Base-by-base conservation (phyloP, 352 stramenopile genomes). In the Phytophthora idaei region DNA sequence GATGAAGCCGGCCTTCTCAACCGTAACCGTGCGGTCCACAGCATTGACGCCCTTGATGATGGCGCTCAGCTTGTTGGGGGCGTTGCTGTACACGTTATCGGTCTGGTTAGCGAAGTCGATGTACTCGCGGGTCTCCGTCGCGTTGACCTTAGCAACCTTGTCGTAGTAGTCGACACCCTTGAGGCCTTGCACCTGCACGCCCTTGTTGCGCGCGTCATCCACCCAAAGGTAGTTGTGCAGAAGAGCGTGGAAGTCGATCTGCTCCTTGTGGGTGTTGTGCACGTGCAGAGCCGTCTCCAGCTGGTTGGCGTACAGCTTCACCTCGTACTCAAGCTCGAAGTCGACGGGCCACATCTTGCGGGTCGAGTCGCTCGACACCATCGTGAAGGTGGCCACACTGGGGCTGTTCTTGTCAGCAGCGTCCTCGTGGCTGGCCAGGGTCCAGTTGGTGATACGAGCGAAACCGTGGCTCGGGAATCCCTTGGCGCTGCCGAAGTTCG, bases 161-260 rank as follows among this genome's bases (percentile, higher is more conserved):
- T 98, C 90, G 54, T 88, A 65, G 64, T 95, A 96, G 7, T 72
- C 50, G 34, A 96, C 79, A 3, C 88, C 89, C 61, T 96, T 76
- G 21, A 99, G 83, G 2, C 95, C 94, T 15, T 80, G 71, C 3
- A 99, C 87, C 48, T 71, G 44, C 37, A 78, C 77, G 48, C 76
- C 77, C 15, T 73, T 71, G 54, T 84, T 60, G 58, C 83, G 78
- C n/a, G 92, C 71, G 34, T 94, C 84, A 47, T 95, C 74, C 29
- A 98, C 81, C 8, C 71, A 71, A 55, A 97, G 87, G 75, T 99
- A 99, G 36, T 94, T 98, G 78, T 99, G 95, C 29, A 98, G 77
- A 31, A 99, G 69, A 45, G 90, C 85, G 64, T 99, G 93, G 78
- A 98, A 98, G 32, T 85, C 62, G 56, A 98, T 98, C 63, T 84